A percentile compares a stretch with the other conserved stretches of the same genome.
Conservation (phyloP, 495 filamentous ascomycete species). For the Haplographium delicatum region DNA sequence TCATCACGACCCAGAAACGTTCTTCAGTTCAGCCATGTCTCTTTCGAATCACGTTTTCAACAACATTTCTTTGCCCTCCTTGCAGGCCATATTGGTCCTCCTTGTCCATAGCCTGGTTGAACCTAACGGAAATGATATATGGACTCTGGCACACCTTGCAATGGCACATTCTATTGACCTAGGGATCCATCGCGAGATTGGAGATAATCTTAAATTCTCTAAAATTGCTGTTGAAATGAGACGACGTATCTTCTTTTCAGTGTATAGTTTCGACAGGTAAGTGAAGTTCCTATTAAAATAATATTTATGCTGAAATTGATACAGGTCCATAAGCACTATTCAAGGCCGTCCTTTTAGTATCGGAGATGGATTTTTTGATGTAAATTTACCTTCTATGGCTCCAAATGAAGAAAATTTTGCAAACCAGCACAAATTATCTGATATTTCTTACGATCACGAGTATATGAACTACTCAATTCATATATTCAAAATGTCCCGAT, state of each 20-base stretch:
- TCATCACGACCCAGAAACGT: not conserved
- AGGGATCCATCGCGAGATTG: not conserved
- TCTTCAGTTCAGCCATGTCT: conserved; percentile 1
- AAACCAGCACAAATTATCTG: not conserved
- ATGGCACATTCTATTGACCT: conserved; percentile 2
- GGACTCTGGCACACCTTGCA: not conserved
- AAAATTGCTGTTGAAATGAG: not conserved
- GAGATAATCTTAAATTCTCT: not conserved
- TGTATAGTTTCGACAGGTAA: not conserved
- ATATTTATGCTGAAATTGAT: not conserved
- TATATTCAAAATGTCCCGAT: not conserved
- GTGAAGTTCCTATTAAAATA: not conserved
- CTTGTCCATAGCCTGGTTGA: not conserved
- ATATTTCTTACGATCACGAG: not conserved
- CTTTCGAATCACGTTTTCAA: not conserved
- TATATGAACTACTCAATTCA: not conserved
- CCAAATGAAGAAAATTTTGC: not conserved
- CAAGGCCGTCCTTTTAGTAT: not conserved
- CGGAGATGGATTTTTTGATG: not conserved
- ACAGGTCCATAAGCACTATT: not conserved
- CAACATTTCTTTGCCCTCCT: not conserved
- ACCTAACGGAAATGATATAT: not conserved
- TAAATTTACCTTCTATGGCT: not conserved
- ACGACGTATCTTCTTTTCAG: not conserved
- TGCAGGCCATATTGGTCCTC: not conserved